These are phyloP conservation scores for Thermothielavioides terrestris DNA, from an alignment of 495 filamentous ascomycete genomes.

Conservation along the genomic window DNA sequence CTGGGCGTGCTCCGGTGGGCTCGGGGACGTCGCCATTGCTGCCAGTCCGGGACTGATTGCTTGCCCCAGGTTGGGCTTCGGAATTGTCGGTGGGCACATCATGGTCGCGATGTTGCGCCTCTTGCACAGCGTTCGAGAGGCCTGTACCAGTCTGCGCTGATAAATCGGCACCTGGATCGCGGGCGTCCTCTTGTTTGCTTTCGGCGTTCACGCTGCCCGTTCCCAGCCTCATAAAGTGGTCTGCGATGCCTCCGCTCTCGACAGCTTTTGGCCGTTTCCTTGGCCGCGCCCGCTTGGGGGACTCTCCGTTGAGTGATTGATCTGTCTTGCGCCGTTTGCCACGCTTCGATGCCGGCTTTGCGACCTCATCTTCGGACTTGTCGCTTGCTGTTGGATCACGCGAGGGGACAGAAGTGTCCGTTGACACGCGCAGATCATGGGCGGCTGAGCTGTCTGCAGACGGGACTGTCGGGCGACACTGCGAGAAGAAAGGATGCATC, in stretches of 20 bases:
- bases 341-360: constrained; percentile 28
- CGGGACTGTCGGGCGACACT: constrained; percentile 7
- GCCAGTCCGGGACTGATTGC: neutral
- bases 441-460: neutral
- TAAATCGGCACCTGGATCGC: neutral
- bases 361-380: constrained; percentile 1
- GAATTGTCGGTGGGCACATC: neutral
- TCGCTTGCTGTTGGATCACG: neutral
- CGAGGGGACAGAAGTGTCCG: neutral
- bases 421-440: constrained; percentile 4
- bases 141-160: neutral
- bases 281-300: constrained; percentile 6
- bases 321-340: constrained; percentile 46
- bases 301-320: constrained; percentile 9
- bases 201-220: neutral
- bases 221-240: constrained; percentile 10
- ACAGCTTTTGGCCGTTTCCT: constrained; percentile 12
- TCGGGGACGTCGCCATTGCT: neutral
- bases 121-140: neutral
- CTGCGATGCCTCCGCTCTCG: constrained; percentile 11
- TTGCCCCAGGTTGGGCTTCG: neutral
- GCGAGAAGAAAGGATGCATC: constrained; percentile 26
- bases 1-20: neutral
- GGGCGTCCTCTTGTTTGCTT: neutral
- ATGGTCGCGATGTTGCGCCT: neutral